A percentile compares a stretch with the other conserved stretches of the same genome.
phyloP scores from a whole-genome alignment of 441 rosid species.

The Croton setiger region DNA sequence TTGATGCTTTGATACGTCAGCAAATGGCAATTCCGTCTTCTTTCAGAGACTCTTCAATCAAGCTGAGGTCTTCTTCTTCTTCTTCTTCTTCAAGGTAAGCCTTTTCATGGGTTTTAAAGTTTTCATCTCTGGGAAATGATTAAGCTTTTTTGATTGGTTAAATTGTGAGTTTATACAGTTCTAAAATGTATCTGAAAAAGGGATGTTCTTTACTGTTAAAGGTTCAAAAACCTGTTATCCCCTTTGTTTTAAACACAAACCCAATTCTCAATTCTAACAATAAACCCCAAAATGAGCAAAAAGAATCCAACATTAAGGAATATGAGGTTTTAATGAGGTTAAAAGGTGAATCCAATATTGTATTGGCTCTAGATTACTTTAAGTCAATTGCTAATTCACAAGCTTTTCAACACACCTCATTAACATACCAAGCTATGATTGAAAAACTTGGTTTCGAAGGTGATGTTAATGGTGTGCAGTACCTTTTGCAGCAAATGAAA shows the following conservation, averaged over 20 bases:
- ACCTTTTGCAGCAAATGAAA: slow-evolving; percentile 90
- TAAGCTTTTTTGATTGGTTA: slow-evolving; percentile 8
- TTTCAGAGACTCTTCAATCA: not conserved
- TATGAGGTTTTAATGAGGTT: slow-evolving; percentile 46
- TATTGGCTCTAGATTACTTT: slow-evolving; percentile 56
- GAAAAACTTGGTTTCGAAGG: slow-evolving; percentile 48
- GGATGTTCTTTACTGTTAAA: slow-evolving; percentile 61
- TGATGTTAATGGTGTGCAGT: slow-evolving; percentile 60
- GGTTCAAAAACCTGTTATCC: slow-evolving; percentile 51
- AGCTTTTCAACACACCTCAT: slow-evolving; percentile 61
- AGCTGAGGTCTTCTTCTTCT: not conserved
- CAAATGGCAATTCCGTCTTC: not conserved
- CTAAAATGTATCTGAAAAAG: slow-evolving; percentile 53
- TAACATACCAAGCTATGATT: slow-evolving; percentile 65
- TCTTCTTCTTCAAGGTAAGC: slow-evolving; percentile 18
- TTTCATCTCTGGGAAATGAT: not conserved
- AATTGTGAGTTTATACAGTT: slow-evolving; percentile 8
- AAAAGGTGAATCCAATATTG: slow-evolving; percentile 42
- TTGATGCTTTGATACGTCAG: not conserved
- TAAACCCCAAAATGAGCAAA: slow-evolving; percentile 26
- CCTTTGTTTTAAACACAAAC: slow-evolving; percentile 52
- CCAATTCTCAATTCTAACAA: slow-evolving; percentile 30
- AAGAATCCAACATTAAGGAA: slow-evolving; percentile 35
- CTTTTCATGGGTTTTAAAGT: not conserved
- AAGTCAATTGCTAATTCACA: slow-evolving; percentile 60